phyloP scores from a whole-genome alignment of 164 flowering plant species.

The Sextonia rubra region DNA sequence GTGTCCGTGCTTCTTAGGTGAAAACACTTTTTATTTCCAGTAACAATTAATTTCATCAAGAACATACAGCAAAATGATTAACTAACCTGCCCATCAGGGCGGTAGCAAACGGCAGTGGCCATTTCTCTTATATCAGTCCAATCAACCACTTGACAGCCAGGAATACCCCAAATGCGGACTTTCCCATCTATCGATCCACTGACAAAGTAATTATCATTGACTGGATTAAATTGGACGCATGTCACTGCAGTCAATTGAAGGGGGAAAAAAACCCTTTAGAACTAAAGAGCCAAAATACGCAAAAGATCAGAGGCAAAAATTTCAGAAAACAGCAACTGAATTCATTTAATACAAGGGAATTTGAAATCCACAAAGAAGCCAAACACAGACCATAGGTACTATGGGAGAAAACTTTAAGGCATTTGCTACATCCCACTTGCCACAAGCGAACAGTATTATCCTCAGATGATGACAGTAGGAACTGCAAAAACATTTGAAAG shows the following conservation, averaged over 20 bases:
- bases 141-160: slow-evolving; percentile 59
- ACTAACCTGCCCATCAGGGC: slow-evolving; percentile 83
- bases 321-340: background rate
- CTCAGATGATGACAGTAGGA: slow-evolving; percentile 70
- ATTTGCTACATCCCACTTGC: slow-evolving; percentile 62
- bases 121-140: slow-evolving; percentile 55
- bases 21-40: background rate
- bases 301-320: background rate
- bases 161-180: slow-evolving; percentile 76
- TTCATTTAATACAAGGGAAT: background rate
- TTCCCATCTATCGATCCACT: slow-evolving; percentile 93
- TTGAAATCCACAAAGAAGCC: background rate
- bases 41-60: slow-evolving; percentile 1
- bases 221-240: slow-evolving; percentile 87
- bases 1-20: no score
- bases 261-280: slow-evolving; percentile 6
- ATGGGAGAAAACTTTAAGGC: slow-evolving; percentile 66
- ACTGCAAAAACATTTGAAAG: slow-evolving; percentile 39
- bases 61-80: background rate
- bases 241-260: slow-evolving; percentile 52
- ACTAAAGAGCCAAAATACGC: background rate
- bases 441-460: slow-evolving; percentile 94
- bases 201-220: slow-evolving; percentile 62
- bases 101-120: slow-evolving; percentile 60
- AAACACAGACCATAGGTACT: slow-evolving; percentile 51